Evolutionary conservation across 140 eudicot species (phyloP).

Genomic region (Anethum foeniculum): DNA sequence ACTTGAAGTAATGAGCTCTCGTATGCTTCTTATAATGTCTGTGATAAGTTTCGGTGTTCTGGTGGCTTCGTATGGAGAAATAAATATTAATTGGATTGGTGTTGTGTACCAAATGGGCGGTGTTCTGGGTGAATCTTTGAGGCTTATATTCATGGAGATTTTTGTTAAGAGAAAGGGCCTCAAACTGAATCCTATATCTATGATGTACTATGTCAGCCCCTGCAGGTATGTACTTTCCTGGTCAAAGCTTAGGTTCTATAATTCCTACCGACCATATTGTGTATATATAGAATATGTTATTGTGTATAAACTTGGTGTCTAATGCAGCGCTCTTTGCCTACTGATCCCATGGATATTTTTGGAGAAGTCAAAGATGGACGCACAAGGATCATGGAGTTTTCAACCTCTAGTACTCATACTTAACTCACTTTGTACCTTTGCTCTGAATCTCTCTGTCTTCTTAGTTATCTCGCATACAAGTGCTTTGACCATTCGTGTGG

Average conservation of each 20-base stretch:
- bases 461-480: constrained; percentile 92
- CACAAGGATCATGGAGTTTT: constrained; percentile 62
- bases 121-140: constrained; percentile 89
- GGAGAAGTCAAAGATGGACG: constrained; percentile 89
- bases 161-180: constrained; percentile 83
- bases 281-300: constrained; percentile 15
- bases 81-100: constrained; percentile 79
- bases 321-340: constrained; percentile 80
- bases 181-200: constrained; percentile 76
- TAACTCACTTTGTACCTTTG: constrained; percentile 93
- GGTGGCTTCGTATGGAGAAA: constrained; percentile 93
- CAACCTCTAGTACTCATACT: constrained; percentile 67
- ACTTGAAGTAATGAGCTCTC: constrained; percentile 81
- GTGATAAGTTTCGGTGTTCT: constrained; percentile 93
- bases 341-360: constrained; percentile 84
- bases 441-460: constrained; percentile 83
- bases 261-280: constrained; percentile 14
- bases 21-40: constrained; percentile 93
- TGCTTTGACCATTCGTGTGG: constrained; percentile 93
- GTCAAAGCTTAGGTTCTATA: neutral
- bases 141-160: constrained; percentile 96
- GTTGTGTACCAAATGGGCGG: constrained; percentile 99
- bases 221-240: constrained; percentile 62
- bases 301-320: constrained; percentile 33
- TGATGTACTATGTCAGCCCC: constrained; percentile 97